Base-by-base conservation (phyloP, 1,284 basidiomycete species). In the Naganishia liquefaciens region DNA sequence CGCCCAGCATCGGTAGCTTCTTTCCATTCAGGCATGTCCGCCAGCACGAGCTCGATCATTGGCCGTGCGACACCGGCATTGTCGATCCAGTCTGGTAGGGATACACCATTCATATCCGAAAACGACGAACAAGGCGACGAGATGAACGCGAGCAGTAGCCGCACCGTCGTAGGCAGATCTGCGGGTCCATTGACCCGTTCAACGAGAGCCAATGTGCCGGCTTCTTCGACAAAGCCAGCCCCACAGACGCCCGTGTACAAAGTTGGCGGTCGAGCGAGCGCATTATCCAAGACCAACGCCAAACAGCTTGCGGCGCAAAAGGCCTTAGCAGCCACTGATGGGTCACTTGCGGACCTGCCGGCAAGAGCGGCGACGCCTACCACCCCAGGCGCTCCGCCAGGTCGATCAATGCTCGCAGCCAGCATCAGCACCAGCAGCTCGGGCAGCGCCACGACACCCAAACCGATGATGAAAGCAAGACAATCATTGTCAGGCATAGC, bases 241-340 rank as follows among this genome's bases (percentile, higher is more conserved):
- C 46, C 63, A 17, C 9, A 23, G 39, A 53, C 58, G 37, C 60
- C 64, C 19, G 19, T 37, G 25, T 52, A 47, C 28, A 49, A 52
- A 44, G 86, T 85, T 13, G 91, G 90, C 1, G 90, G 90, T 3
- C 82, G 91, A 57, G 91, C 91, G 7, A 88, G 88, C 62, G 89
- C 88, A 74, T 92, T 76, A 55, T 55, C 76, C 28, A 86, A 87
- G 17, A 86, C 91, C 83, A 92, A 89, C 0, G 90, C 90, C 2
- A 87, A 88, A 72, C 88, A 92, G 72, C 81, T 92, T 28, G 64
- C 67, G 55, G 68, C 65, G 67, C 52, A 58, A 54, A 64, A 49
- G 84, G 81, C 71, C 82, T 82, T 82, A 65, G 75, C 11, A 73
- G 77, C 58, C 54, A 69, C 37, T 68, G 70, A 19, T 64, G 68